phyloP scores from a whole-genome alignment of 129 eudicot genomes.

The Saussurea involucrata region DNA sequence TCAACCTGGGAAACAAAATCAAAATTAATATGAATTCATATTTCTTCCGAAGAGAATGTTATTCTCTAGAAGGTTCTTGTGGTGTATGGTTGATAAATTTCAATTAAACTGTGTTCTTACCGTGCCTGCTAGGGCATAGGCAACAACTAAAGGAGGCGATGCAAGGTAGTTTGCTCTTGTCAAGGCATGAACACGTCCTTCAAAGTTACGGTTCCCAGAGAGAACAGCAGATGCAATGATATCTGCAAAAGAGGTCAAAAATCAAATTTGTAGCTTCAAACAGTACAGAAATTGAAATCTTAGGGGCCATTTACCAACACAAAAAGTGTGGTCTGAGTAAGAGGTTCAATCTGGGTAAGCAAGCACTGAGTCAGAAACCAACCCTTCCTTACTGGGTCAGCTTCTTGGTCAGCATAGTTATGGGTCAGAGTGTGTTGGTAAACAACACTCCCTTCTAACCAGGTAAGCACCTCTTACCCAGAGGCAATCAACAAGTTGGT shows the following conservation, averaged over 20 bases:
- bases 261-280: not conserved
- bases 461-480: not conserved
- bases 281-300: not conserved
- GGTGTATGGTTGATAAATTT: not conserved
- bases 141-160: conserved; percentile 94
- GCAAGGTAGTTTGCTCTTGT: conserved; percentile 98
- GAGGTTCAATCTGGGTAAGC: not conserved
- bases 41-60: not conserved
- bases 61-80: not conserved
- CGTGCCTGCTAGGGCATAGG: conserved; percentile 98
- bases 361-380: not conserved
- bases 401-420: not conserved
- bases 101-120: conserved; percentile 31
- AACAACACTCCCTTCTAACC: not conserved
- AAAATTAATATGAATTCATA: not conserved
- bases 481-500: not conserved
- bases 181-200: conserved; percentile 92
- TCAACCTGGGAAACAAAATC: conserved; percentile 56
- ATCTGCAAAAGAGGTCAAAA: conserved; percentile 37
- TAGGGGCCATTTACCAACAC: not conserved
- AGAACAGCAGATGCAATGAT: conserved; percentile 92
- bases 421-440: not conserved
- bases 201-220: conserved; percentile 91
- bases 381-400: not conserved
- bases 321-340: not conserved